Evolutionary conservation across 2,329 filamentous ascomycete species (phyloP).

Genomic region (Cladorrhinum sp.): DNA sequence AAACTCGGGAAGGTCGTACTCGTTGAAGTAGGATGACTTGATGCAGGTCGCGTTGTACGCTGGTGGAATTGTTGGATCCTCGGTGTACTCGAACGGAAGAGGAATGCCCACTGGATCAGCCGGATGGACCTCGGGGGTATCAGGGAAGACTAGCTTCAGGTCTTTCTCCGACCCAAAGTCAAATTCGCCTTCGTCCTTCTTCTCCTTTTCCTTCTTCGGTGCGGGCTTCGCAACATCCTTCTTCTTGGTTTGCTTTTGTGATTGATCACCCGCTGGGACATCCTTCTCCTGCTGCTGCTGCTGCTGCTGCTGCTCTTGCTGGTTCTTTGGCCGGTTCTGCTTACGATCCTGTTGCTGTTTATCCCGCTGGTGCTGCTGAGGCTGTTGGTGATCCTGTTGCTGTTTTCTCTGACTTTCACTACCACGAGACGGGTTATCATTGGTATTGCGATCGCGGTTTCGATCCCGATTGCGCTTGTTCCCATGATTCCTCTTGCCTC

Average conservation of each 20-base stretch:
- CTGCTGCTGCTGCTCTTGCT: slow-evolving; percentile 3
- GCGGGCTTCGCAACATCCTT: slow-evolving; percentile 4
- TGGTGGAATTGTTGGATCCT: slow-evolving; percentile 45
- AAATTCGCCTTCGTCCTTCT: slow-evolving; percentile 30
- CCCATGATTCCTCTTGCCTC: slow-evolving; percentile 9
- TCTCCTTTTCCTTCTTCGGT: slow-evolving; percentile 8
- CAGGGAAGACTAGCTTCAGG: slow-evolving; percentile 38
- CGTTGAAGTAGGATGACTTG: slow-evolving; percentile 43
- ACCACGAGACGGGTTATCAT: not conserved
- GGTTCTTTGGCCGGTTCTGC: slow-evolving; percentile 5
- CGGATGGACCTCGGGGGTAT: slow-evolving; percentile 32
- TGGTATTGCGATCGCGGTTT: slow-evolving; percentile 3
- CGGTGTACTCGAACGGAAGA: slow-evolving; percentile 41
- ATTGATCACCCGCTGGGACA: not conserved
- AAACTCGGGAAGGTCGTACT: slow-evolving; percentile 43
- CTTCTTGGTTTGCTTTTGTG: slow-evolving; percentile 6
- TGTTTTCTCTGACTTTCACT: slow-evolving; percentile 17
- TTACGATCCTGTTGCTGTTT: slow-evolving; percentile 16
- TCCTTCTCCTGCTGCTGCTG: slow-evolving; percentile 4
- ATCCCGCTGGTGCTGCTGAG: slow-evolving; percentile 1
- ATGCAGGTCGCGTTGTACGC: slow-evolving; percentile 43
- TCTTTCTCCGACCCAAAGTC: slow-evolving; percentile 38
- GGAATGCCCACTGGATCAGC: slow-evolving; percentile 49
- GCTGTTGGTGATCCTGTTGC: slow-evolving; percentile 10
- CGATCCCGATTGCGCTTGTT: slow-evolving; percentile 3